Evolutionary conservation across 2,329 filamentous ascomycete genomes (phyloP).

Genomic region (Penicillium hesseltinei): DNA sequence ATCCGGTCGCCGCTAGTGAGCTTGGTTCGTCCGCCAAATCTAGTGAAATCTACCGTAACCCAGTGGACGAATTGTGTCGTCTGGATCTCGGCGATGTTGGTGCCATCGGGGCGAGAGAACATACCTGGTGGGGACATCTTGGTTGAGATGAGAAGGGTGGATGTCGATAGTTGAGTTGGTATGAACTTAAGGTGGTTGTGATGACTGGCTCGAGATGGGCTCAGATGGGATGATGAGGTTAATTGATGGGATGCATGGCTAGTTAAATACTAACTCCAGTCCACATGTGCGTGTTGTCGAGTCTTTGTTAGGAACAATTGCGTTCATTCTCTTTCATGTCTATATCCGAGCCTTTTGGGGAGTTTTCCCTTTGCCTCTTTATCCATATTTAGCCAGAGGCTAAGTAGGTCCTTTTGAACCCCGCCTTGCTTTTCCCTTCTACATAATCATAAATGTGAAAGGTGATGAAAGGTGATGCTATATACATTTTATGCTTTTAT

Average conservation of each 20-base stretch:
- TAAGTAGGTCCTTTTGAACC: neutral
- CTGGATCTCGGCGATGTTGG: neutral
- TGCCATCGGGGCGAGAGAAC: neutral
- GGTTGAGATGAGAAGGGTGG: neutral
- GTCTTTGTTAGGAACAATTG: neutral
- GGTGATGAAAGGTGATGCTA: neutral
- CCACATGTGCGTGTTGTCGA: neutral
- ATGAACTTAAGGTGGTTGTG: neutral
- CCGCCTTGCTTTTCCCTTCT: neutral
- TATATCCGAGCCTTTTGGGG: neutral
- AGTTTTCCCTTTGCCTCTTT: neutral
- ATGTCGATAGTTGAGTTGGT: neutral
- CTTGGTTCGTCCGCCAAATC: neutral
- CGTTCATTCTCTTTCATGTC: neutral
- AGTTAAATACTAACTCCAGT: neutral
- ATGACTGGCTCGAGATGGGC: neutral
- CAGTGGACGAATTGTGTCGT: neutral
- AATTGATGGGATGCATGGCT: neutral
- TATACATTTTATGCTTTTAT: neutral
- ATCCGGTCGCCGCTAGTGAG: neutral
- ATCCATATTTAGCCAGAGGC: neutral
- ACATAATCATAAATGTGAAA: neutral
- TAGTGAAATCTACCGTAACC: slow-evolving; percentile 2
- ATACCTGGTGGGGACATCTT: slow-evolving; percentile 1
- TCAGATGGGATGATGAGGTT: neutral